Evolutionary conservation across 306 rosid genomes (phyloP), one percentile per base, ranked within the genome.

Genomic region (Castanopsis chinensis): DNA sequence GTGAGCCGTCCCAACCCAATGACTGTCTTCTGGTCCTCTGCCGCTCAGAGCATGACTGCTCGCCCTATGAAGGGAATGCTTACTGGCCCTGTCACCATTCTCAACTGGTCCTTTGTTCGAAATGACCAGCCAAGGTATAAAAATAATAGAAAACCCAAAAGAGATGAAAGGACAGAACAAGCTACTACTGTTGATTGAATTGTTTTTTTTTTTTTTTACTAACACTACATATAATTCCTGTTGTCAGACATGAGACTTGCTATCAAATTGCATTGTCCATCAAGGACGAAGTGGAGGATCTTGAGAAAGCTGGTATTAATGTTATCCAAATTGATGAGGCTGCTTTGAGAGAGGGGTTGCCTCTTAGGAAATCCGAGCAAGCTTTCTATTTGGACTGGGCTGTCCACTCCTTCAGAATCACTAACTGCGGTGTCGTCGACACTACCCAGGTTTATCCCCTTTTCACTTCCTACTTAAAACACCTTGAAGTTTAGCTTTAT

Each of bases 51-150:
- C 77, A 63, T 86, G 87, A 86, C 89, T 13, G 76, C 82, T 20
- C 89, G 89, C 60, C 97, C 98, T 83, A 93, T 93, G 98, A 93
- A 93, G 92, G 98, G 98, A 82, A 93, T 93, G 98, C 98, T 93
- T 87, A 93, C 98, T 0, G 98, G 98, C 80, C 98, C 98, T 5
- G 98, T 93, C 63, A 93, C 98, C 86, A 93, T 93, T 83, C 97
- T 93, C 71, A 93, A 93, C 93, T 93, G 98, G 98, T 93, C 98
- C 57, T 93, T 93, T 28, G 98, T 93, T 23, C 84, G 98, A 69
- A 89, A 88, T 52, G 98, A 93, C 73, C 98, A 93, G 75, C 98
- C 97, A 12, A 89, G 93, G 97, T 91, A 85, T 80, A 71, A 68
- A 30, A 73, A 68, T 11, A 59, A n/a, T 35, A 55, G 14, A 49